Evolutionary conservation across 1,284 basidiomycete species (phyloP).

Genomic region (Ganoderma sinense): DNA sequence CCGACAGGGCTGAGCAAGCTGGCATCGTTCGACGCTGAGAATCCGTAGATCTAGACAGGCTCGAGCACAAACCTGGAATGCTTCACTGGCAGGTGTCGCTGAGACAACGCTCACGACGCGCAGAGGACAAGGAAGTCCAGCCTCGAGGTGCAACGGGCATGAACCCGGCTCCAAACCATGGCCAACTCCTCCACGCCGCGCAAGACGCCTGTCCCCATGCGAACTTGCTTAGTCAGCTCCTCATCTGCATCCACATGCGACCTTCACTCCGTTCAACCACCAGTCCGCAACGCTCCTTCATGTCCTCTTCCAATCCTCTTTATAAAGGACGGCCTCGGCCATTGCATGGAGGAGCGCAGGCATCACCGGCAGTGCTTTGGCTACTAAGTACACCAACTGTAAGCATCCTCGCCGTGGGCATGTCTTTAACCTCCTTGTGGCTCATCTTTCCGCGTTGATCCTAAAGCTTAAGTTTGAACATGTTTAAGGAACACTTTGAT

Average conservation of each 20-base stretch:
- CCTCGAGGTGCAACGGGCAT: neutral
- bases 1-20: neutral
- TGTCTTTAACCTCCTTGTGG: neutral
- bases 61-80: neutral
- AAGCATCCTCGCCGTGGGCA: neutral
- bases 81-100: neutral
- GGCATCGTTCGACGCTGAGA: neutral
- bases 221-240: neutral
- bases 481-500: neutral
- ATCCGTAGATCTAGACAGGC: constrained; percentile 1
- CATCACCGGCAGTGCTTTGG: neutral
- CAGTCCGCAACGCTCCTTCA: neutral
- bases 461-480: neutral
- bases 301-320: neutral
- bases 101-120: too few relatives aligned
- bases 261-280: neutral
- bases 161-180: neutral
- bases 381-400: neutral
- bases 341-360: neutral
- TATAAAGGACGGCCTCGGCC: neutral
- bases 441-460: neutral
- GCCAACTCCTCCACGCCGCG: neutral
- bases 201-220: neutral
- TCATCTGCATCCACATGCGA: neutral
- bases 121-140: neutral